phyloP scores from a whole-genome alignment of 345 rosid species.

The Lepidium didymum region DNA sequence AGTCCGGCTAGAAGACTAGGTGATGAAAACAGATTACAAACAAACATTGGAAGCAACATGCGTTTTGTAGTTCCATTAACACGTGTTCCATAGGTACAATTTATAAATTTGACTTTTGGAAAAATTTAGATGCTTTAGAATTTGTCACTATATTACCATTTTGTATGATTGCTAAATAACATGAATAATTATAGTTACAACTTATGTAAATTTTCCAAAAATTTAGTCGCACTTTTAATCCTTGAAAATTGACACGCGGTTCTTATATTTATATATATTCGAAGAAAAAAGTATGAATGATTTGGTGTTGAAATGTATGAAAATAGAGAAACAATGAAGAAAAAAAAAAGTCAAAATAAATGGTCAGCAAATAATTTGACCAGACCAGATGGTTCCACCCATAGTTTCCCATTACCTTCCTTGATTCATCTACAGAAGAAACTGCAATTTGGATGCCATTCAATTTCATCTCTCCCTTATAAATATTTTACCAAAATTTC shows the following conservation, averaged over 20 bases:
- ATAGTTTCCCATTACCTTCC: constrained; percentile 27
- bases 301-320: constrained; percentile 7
- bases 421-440: not conserved
- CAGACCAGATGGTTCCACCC: constrained; percentile 13
- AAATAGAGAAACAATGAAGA: constrained; percentile 1
- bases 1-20: not conserved
- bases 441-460: constrained; percentile 12
- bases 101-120: not conserved
- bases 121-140: not conserved
- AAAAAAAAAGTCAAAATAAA: constrained; percentile 24
- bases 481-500: constrained; percentile 14
- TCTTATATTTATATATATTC: not conserved
- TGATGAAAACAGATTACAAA: not conserved
- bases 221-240: not conserved
- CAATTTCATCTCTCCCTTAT: not conserved
- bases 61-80: not conserved
- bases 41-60: not conserved
- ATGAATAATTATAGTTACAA: not conserved
- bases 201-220: not conserved
- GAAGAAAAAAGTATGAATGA: not conserved
- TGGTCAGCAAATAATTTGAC: constrained; percentile 26
- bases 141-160: not conserved
- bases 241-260: not conserved
- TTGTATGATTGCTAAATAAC: not conserved
- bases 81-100: not conserved